Evolutionary conservation across 179 eudicot genomes (phyloP), one percentile per base, ranked within the genome.

Genomic region (Drosera spatulata): DNA sequence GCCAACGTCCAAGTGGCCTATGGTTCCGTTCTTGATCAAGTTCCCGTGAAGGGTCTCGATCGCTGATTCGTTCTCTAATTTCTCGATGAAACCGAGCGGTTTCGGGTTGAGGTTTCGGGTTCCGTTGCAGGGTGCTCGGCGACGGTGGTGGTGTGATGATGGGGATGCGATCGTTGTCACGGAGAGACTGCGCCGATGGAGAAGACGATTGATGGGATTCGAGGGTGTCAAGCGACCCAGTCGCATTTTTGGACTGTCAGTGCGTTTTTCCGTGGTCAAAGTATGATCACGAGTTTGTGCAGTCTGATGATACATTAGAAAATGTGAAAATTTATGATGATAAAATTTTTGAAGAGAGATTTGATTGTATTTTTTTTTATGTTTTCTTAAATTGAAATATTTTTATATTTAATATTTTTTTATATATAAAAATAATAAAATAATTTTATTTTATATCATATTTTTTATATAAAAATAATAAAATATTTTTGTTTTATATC

Each of bases 21-120:
- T 33, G 41, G 73, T 71, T 56, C 74, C 85, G 50, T 69, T 68
- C 69, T 91, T 88, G n/a, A 80, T 71, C 9, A 72, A 66, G 43
- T 49, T 70, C 10, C 80, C 77, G 59, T 87, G 95, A 60, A 79
- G 68, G 55, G 60, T 69, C 39, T 71, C 70, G 45, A 69, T 65
- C 8, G 77, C 39, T 4, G 54, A n/a, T 45, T 61, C 66, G 55
- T 70, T 71, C 61, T 46, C 68, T 49, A 64, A 54, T 62, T 69
- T 53, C 39, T 64, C 62, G 42, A 71, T 64, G 50, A 67, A 78
- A 43, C 73, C 73, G 61, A 72, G 41, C 50, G 63, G 67, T 39
- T 66, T 61, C 41, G 68, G 58, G 50, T 39, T 57, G 49, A 60
- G 64, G 49, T 61, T 40, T 50, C 54, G 61, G 66, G 7, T 13